A percentile compares a stretch with the other conserved stretches of the same genome.
Conservation (phyloP, 2,329 filamentous ascomycete species). For the Aspergillus cejpii region DNA sequence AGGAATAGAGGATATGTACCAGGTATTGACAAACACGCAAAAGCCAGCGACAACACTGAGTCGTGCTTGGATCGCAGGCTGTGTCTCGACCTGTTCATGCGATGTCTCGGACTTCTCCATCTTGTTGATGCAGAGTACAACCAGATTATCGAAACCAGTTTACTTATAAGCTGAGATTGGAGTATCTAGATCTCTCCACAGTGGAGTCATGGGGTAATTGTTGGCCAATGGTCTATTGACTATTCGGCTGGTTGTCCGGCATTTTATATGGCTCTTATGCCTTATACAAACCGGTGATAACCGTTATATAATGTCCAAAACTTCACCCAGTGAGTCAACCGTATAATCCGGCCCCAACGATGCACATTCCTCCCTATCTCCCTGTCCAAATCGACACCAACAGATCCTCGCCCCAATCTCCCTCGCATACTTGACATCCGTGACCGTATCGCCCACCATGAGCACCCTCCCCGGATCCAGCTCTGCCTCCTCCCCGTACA, state of each 20-base stretch:
- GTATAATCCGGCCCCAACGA: constrained; percentile 8
- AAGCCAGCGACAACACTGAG: constrained; percentile 27
- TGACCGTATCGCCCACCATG: constrained; percentile 14
- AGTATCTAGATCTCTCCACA: neutral
- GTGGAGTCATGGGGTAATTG: neutral
- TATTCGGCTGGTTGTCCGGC: no score
- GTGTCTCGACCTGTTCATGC: neutral
- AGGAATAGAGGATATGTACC: no score
- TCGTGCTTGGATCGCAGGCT: constrained; percentile 27
- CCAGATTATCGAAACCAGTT: no score
- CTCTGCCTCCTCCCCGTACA: constrained; percentile 1
- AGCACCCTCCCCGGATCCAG: constrained; percentile 1
- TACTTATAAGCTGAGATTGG: neutral
- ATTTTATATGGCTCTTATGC: no score
- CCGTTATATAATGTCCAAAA: constrained; percentile 3
- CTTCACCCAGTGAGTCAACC: constrained; percentile 7
- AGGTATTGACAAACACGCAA: constrained; percentile 31
- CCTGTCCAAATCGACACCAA: constrained; percentile 17
- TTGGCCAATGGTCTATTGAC: no score
- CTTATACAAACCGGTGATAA: no score
- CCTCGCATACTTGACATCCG: constrained; percentile 12
- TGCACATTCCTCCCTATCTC: constrained; percentile 9
- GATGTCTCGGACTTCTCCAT: neutral
- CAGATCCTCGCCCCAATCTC: constrained; percentile 9
- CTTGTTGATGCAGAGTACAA: no score